Conservation (phyloP, 2,329 filamentous ascomycete genomes). For the Calonectria ilicicola region DNA sequence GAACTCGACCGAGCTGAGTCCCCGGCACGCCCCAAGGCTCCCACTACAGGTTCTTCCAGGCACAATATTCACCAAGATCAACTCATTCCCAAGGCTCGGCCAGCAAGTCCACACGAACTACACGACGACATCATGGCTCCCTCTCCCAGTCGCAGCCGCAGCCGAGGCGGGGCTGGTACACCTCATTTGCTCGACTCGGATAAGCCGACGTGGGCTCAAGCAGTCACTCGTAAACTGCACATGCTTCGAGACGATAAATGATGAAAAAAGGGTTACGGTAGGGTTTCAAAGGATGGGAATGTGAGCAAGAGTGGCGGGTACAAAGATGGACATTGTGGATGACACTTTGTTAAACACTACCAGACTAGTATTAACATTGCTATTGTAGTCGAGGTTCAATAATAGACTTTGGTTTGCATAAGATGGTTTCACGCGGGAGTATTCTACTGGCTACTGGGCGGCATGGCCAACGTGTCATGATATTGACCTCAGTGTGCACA, state of each 20-base stretch:
- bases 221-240: constrained; percentile 22
- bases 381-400: constrained; percentile 4
- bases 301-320: not conserved
- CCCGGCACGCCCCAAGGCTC: constrained; percentile 5
- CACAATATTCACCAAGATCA: constrained; percentile 33
- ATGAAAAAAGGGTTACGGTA: not conserved
- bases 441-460: no score
- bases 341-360: constrained; percentile 9
- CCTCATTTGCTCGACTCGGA: constrained; percentile 34
- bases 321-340: not conserved
- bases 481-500: not conserved
- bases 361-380: constrained; percentile 15
- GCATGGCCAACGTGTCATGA: not conserved
- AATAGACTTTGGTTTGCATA: constrained; percentile 12
- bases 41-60: constrained; percentile 8
- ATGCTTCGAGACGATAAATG: constrained; percentile 32
- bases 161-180: not conserved
- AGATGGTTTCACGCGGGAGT: not conserved
- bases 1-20: constrained; percentile 24
- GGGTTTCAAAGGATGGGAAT: not conserved
- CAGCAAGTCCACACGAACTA: constrained; percentile 23
- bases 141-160: not conserved
- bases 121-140: constrained; percentile 22
- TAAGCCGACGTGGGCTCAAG: constrained; percentile 14
- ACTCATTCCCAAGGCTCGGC: constrained; percentile 7